These are phyloP conservation scores for Nyctanthes arbortristis DNA, from an alignment of 257 asterid genomes.

Conservation along the genomic window DNA sequence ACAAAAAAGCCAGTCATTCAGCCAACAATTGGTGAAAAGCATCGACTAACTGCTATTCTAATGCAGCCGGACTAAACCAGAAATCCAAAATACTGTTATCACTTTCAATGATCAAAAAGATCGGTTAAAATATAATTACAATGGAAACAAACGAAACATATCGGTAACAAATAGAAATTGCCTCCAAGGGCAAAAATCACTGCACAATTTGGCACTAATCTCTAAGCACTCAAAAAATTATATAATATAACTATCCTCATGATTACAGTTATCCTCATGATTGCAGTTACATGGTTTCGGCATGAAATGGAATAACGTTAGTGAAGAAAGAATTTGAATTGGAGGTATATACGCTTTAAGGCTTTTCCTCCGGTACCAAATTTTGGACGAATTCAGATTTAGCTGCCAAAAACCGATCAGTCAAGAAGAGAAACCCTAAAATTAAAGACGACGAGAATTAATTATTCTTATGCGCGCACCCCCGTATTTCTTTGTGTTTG, in stretches of 20 bases:
- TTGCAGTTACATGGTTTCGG: not conserved
- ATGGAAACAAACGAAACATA: not conserved
- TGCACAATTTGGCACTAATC: not conserved
- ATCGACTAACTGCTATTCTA: slow-evolving; percentile 7
- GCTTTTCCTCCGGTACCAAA: slow-evolving; percentile 16
- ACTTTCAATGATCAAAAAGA: not conserved
- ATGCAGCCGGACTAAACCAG: not conserved
- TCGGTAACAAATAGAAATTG: not conserved
- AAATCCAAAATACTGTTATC: not conserved
- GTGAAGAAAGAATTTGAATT: not conserved
- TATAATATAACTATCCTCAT: no score
- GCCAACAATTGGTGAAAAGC: slow-evolving; percentile 6
- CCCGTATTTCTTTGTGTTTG: no score
- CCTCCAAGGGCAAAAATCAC: slow-evolving; percentile 12
- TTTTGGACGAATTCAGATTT: slow-evolving; percentile 14
- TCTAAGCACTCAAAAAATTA: no score
- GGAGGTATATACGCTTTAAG: slow-evolving; percentile 4
- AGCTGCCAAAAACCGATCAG: slow-evolving; percentile 15
- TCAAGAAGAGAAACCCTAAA: slow-evolving; percentile 7
- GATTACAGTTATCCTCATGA: no score
- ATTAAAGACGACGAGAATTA: not conserved
- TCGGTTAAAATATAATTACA: not conserved
- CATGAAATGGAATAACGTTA: not conserved
- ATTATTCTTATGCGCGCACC: no score
- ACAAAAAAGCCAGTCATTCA: not conserved